Percentiles rank a stretch among this genome's conserved stretches.
These are phyloP conservation scores for Rhynchospora breviuscula DNA, from an alignment of 176 grass and related monocot genomes.

Conservation along the genomic window DNA sequence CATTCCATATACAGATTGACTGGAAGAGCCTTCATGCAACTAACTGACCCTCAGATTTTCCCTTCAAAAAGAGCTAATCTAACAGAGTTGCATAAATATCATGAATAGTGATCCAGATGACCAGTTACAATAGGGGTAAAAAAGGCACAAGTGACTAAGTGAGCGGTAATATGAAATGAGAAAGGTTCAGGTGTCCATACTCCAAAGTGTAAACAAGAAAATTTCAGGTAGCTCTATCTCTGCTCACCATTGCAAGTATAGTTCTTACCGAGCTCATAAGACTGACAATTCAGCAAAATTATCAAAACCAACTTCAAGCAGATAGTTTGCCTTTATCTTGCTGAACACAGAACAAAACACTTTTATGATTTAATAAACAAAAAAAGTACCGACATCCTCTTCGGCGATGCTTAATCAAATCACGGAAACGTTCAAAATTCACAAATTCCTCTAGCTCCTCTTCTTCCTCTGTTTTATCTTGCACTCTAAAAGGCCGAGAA, in stretches of 20 bases:
- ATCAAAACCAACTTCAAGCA: background rate
- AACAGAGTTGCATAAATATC: background rate
- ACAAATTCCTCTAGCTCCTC: conserved; percentile 99
- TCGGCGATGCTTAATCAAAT: conserved; percentile 99
- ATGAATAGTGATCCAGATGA: background rate
- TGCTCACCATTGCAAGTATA: background rate
- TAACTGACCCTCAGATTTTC: background rate
- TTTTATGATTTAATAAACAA: conserved; percentile 39
- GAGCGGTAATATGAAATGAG: background rate
- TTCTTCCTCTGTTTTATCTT: conserved; percentile 88
- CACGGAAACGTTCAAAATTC: conserved; percentile 99
- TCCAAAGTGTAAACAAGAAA: too few species aligned
- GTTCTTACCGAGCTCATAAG: conserved; percentile 8
- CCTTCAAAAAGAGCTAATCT: background rate
- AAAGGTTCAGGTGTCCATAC: background rate
- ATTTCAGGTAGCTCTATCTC: too few species aligned
- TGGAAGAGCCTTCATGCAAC: background rate
- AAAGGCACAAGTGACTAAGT: background rate
- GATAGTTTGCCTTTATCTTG: conserved; percentile 16
- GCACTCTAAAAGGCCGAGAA: conserved; percentile 49
- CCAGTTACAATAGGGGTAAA: background rate
- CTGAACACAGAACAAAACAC: conserved; percentile 13
- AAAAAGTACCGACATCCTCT: conserved; percentile 99
- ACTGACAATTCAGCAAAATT: conserved; percentile 3
- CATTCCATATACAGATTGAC: background rate